phyloP scores from a whole-genome alignment of 2,329 filamentous ascomycete species.

The Leptographium lundbergii region DNA sequence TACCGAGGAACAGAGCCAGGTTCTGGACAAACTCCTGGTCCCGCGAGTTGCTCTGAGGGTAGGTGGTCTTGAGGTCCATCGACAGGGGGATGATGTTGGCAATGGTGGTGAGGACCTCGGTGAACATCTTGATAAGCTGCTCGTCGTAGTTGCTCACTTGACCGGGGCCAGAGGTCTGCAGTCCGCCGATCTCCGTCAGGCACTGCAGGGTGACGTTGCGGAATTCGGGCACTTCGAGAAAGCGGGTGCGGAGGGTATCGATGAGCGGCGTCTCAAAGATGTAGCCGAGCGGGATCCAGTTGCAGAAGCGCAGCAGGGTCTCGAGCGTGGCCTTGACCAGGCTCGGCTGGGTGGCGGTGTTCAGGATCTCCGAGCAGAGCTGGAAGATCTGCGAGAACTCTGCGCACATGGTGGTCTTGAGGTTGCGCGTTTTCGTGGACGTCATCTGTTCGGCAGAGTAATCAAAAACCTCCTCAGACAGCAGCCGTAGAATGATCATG shows the following conservation, averaged over 20 bases:
- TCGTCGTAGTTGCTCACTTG: conserved; percentile 73
- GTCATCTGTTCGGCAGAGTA: conserved; percentile 99
- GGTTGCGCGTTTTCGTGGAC: conserved; percentile 87
- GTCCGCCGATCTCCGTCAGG: conserved; percentile 88
- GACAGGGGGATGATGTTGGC: conserved; percentile 85
- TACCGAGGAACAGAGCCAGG: conserved; percentile 86
- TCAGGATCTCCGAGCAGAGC: conserved; percentile 89
- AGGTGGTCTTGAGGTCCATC: conserved; percentile 82
- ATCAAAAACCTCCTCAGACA: conserved; percentile 98
- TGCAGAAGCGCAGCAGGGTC: conserved; percentile 89
- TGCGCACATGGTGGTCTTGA: conserved; percentile 97
- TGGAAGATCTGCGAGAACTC: conserved; percentile 99
- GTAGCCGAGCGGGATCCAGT: conserved; percentile 97
- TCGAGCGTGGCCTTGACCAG: conserved; percentile 94
- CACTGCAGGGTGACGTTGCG: conserved; percentile 95
- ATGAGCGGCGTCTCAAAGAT: conserved; percentile 98
- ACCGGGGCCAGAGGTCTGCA: conserved; percentile 66
- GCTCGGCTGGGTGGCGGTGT: conserved; percentile 71
- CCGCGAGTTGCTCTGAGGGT: conserved; percentile 77
- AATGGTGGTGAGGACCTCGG: conserved; percentile 85
- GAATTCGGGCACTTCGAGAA: conserved; percentile 88
- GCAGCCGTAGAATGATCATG: conserved; percentile 90
- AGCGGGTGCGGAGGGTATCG: conserved; percentile 82
- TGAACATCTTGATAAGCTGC: conserved; percentile 96
- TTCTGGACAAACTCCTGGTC: conserved; percentile 99